Evolutionary conservation across 2,329 filamentous ascomycete genomes (phyloP).

Genomic region (Bipolaris gigantea): DNA sequence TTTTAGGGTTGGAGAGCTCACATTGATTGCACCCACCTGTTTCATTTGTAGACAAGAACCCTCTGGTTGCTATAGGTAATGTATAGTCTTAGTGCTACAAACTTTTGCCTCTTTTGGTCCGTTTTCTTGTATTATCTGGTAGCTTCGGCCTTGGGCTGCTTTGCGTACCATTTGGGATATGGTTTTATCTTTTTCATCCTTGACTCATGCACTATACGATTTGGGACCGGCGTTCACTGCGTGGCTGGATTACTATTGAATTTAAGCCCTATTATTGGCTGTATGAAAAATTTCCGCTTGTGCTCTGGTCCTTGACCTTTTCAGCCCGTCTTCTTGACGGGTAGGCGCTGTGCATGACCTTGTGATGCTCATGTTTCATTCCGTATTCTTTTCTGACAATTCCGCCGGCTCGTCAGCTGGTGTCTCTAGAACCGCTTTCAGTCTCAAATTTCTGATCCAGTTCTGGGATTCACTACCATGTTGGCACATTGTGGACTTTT

Average conservation of each 20-base stretch:
- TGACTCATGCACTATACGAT: constrained; percentile 33
- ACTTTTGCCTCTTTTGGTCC: constrained; percentile 32
- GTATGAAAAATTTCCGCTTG: neutral
- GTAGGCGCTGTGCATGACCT: neutral
- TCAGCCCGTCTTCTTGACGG: neutral
- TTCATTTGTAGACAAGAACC: constrained; percentile 19
- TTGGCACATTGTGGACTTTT: neutral
- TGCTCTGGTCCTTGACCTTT: neutral
- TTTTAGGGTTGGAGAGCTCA: constrained; percentile 50
- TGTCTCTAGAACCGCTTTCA: neutral
- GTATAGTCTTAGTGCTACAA: constrained; percentile 34
- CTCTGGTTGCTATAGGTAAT: constrained; percentile 33
- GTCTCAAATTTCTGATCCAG: neutral
- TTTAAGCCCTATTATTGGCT: constrained; percentile 20
- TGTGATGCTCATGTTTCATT: neutral
- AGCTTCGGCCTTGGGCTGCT: constrained; percentile 6
- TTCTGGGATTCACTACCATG: neutral
- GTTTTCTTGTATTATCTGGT: constrained; percentile 19
- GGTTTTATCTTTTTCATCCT: constrained; percentile 6
- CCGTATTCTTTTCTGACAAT: neutral
- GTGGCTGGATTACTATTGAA: constrained; percentile 26
- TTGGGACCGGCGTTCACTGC: constrained; percentile 23
- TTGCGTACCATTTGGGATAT: constrained; percentile 11
- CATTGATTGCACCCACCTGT: constrained; percentile 27
- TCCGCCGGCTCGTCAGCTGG: neutral